Base-by-base conservation (phyloP, 169 alveolate genomes). In the Plasmodium adleri region DNA sequence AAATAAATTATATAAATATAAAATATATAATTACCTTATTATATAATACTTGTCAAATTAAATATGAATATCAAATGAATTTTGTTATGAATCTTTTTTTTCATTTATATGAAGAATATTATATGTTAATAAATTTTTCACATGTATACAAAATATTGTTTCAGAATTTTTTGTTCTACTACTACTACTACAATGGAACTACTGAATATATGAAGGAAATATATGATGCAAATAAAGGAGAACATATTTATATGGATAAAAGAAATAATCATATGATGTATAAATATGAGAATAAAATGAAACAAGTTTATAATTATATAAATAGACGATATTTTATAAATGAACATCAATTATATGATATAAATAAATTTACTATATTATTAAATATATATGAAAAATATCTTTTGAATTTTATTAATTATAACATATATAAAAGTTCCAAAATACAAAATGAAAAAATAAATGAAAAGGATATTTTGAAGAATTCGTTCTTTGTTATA, bases 1-100 rank as follows among this genome's bases (percentile, higher is more conserved):
- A 78, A 66, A 78, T 49, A 3, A 49, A 64, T 24, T 78, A 78
- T 58, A 28, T 78, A 64, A 78, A 66, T 64, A 10, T 26, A 39
- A 78, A 78, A n/a, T 52, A 63, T 56, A 9, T 78, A 50, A 45
- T 78, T 10, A 78, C 89, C 13, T 28, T 78, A 52, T 12, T 78
- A 22, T 78, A 78, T 78, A 78, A 78, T 47, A 78, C 89, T 10
- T 78, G 89, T 12, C 76, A 75, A 24, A 78, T 64, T 7, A n/a
- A 17, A 9, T n/a, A 24, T 7, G 78, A 67, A 26, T 50, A 54
- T 10, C 89, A 78, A 66, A 17, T 54, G 7, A 45, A 13, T 12
- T 52, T 78, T 50, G 73, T 78, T 8, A 43, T 64, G 9, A 13
- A 28, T 3, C 26, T 68, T n/a, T 66, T 78, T 78, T 17, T 15